Evolutionary conservation across 441 rosid genomes (phyloP).

Genomic region (Isatis lusitanica): DNA sequence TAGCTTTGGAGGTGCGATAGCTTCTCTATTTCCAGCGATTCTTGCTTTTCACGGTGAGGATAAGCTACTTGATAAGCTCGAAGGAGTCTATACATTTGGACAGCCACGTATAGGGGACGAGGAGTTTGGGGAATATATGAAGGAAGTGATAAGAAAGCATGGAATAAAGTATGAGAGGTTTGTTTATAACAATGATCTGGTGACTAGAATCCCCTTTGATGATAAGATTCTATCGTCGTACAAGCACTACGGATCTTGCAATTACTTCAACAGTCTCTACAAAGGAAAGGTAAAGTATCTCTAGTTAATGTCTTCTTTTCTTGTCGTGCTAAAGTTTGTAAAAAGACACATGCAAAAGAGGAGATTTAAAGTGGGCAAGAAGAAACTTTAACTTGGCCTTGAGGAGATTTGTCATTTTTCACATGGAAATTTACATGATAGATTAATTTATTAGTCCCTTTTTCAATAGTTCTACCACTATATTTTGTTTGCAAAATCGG

Average conservation of each 20-base stretch:
- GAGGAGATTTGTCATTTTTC: background rate
- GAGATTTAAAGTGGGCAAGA: background rate
- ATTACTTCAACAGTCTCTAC: conserved; percentile 51
- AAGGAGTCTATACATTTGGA: conserved; percentile 71
- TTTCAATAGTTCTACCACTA: background rate
- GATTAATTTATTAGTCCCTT: background rate
- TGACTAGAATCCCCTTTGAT: conserved; percentile 62
- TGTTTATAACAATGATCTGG: conserved; percentile 60
- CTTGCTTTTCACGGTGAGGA: conserved; percentile 52
- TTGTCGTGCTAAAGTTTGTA: background rate
- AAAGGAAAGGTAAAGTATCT: conserved; percentile 43
- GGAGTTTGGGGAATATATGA: conserved; percentile 51
- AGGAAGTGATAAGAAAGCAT: conserved; percentile 33
- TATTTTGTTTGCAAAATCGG: background rate
- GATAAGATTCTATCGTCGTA: conserved; percentile 41
- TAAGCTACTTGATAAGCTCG: conserved; percentile 46
- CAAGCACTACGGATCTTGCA: conserved; percentile 70
- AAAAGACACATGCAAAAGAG: background rate
- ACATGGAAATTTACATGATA: background rate
- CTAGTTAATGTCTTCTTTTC: too few species aligned
- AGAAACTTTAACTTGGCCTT: background rate
- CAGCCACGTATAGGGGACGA: conserved; percentile 75
- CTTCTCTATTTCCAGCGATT: conserved; percentile 55
- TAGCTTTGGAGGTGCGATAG: conserved; percentile 68
- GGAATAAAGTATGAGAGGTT: conserved; percentile 49